A percentile compares a stretch with the other conserved stretches of the same genome.
phyloP scores from a whole-genome alignment of 164 flowering plant genomes.

The Chimonanthus praecox region DNA sequence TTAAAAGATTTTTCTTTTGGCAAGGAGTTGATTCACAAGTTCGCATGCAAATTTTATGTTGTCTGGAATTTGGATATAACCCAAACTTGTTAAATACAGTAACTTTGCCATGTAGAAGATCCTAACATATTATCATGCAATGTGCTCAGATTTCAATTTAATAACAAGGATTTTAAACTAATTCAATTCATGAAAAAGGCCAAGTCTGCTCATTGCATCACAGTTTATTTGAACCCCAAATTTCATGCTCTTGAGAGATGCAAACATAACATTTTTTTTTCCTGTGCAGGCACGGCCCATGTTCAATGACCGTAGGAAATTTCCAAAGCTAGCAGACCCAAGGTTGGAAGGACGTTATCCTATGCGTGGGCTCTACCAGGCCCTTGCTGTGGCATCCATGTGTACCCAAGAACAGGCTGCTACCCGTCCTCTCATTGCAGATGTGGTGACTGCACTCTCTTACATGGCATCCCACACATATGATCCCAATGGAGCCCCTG shows the following conservation, averaged over 20 bases:
- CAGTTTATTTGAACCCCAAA: neutral
- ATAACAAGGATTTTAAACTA: too few species aligned
- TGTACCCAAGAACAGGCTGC: constrained; percentile 49
- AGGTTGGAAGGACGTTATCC: constrained; percentile 40
- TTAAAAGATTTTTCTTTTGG: too few species aligned
- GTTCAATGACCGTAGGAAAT: constrained; percentile 38
- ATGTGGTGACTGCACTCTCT: constrained; percentile 54
- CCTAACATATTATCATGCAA: too few species aligned
- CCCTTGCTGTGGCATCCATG: constrained; percentile 51
- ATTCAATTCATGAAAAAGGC: too few species aligned
- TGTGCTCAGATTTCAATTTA: too few species aligned
- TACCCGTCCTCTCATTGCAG: constrained; percentile 47
- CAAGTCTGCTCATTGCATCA: too few species aligned
- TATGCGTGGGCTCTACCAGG: constrained; percentile 49
- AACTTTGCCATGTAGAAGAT: too few species aligned
- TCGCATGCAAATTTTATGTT: too few species aligned
- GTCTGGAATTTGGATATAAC: too few species aligned
- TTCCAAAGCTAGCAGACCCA: constrained; percentile 40
- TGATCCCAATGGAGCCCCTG: constrained; percentile 20
- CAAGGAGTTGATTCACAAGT: too few species aligned
- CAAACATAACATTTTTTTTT: neutral
- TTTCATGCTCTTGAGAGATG: neutral
- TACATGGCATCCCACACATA: constrained; percentile 36
- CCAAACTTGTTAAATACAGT: too few species aligned
- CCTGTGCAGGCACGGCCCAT: constrained; percentile 44